Conservation (phyloP, 768 basidiomycete genomes). For the Termitomyces sp. region DNA sequence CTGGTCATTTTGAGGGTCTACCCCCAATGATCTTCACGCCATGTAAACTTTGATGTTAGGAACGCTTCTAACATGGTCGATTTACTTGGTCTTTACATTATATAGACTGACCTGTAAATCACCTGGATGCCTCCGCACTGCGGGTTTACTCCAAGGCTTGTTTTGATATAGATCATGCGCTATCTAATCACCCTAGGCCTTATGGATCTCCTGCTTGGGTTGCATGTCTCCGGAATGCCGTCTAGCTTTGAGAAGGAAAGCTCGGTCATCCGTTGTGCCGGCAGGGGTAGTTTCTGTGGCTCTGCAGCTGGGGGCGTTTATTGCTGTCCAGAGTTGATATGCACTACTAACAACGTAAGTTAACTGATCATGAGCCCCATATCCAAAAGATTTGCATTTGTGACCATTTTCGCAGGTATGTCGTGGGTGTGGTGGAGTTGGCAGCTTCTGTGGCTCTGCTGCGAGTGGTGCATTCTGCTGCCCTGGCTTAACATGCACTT, state of each 20-base stretch:
- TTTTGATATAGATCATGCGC: not conserved
- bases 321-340: not conserved
- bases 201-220: not conserved
- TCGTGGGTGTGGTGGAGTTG: not conserved
- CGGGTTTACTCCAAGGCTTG: not conserved
- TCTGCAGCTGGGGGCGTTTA: not conserved
- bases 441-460: not conserved
- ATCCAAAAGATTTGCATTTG: not conserved
- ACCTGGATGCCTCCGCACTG: not conserved
- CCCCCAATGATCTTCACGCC: not conserved
- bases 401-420: not conserved
- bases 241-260: not conserved
- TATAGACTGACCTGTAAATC: not conserved
- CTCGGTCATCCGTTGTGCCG: not conserved
- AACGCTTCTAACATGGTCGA: not conserved
- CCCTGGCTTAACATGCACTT: not conserved
- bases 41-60: not conserved
- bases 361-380: not conserved
- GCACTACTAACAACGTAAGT: not conserved
- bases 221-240: not conserved
- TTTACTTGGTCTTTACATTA: not conserved
- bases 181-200: not conserved
- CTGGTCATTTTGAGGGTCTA: not conserved
- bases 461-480: not conserved
- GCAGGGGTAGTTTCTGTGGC: not conserved